Base-by-base conservation (phyloP, 1,284 basidiomycete genomes). In the Ceratobasidium sp. region DNA sequence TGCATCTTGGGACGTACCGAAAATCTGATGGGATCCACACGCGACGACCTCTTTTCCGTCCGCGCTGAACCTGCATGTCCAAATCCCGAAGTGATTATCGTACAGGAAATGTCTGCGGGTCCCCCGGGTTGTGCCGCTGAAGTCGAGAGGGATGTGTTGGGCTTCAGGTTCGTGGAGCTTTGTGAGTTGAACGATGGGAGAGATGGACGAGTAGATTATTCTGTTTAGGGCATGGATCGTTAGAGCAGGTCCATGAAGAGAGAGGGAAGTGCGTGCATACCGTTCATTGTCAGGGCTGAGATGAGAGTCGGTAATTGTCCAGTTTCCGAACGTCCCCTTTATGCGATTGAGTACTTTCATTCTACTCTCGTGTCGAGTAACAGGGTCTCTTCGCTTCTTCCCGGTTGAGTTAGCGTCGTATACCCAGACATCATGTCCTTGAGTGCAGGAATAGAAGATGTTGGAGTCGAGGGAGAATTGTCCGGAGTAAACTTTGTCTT, bases 221-320 rank as follows among this genome's bases (percentile, higher is more conserved):
- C 94, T 94, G 73, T 52, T 54, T 41, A 55, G 16, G 41, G 52
- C n/a, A n/a, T n/a, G n/a, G n/a, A n/a, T n/a, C n/a, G n/a, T n/a
- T n/a, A n/a, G 57, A 16, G 54, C 32, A 62, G 35, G 28, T 46
- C 21, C 28, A 44, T 28, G 23, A 28, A 28, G n/a, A 23, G 23
- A 32, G 8, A 21, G 2, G 18, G 30, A 23, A 1, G 18, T 7
- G 3, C n/a, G 26, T 23, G 78, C 79, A 58, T 59, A 90, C 94
- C 92, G 91, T 81, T 96, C 89, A 75, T 98, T 98, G 79, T 96
- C 91, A 3, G 92, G 92, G 74, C 93, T 95, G 11, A 98, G 84
- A 80, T 98, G 95, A 14, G 95, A 95, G 81, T 99, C 97, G 1
- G 96, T 97, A 71, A 98, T 92, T 0, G 96, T 97, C 96, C 96